Conservation (phyloP, 2,329 filamentous ascomycete genomes). For the Clonostachys byssicola region DNA sequence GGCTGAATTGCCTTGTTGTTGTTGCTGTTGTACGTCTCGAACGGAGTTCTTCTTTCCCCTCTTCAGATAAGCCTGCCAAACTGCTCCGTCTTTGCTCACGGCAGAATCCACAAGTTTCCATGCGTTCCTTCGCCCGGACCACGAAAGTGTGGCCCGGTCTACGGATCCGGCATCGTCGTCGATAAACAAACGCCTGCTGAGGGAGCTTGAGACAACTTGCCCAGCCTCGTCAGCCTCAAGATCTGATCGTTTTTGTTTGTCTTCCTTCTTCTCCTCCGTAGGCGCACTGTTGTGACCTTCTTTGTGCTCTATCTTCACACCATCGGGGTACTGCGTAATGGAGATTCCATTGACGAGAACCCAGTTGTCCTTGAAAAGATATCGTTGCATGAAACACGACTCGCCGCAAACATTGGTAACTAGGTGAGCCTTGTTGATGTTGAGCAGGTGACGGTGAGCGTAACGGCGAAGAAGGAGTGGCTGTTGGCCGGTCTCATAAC, state of each 20-base stretch:
- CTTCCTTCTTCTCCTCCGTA: constrained; percentile 1
- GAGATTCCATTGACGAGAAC: constrained; percentile 41
- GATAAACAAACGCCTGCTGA: constrained; percentile 21
- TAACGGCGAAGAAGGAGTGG: constrained; percentile 35
- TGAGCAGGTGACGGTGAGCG: constrained; percentile 28
- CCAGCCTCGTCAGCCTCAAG: constrained; percentile 1
- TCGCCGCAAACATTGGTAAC: constrained; percentile 37
- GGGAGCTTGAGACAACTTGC: constrained; percentile 3
- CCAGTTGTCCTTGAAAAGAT: constrained; percentile 39
- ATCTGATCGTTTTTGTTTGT: neutral
- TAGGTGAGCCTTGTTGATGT: constrained; percentile 32
- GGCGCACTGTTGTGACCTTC: neutral
- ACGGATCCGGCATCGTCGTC: constrained; percentile 13
- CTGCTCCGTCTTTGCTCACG: constrained; percentile 23
- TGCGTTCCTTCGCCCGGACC: constrained; percentile 26
- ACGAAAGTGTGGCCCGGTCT: constrained; percentile 23
- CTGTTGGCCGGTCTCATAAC: constrained; percentile 31
- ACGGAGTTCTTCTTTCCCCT: constrained; percentile 9
- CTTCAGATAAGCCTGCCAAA: constrained; percentile 43
- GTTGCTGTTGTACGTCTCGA: constrained; percentile 2
- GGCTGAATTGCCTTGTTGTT: constrained; percentile 12
- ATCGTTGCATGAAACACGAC: constrained; percentile 41
- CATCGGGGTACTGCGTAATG: constrained; percentile 34
- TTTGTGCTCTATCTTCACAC: constrained; percentile 13
- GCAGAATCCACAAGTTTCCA: constrained; percentile 36